Conservation (phyloP, 2,329 filamentous ascomycete genomes). For the Claviceps cyperi region DNA sequence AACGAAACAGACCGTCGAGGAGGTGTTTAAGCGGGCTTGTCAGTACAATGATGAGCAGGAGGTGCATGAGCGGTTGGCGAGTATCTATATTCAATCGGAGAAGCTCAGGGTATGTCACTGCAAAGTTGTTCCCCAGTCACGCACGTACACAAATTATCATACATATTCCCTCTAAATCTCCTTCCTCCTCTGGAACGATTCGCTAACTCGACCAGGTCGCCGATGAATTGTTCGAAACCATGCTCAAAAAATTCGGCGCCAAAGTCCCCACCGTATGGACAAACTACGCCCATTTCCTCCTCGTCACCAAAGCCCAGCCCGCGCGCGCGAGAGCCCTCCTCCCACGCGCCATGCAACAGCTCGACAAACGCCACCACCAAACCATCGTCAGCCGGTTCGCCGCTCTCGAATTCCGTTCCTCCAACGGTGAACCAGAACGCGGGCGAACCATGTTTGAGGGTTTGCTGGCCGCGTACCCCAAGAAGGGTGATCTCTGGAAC, state of each 20-base stretch:
- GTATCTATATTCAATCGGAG: conserved; percentile 86
- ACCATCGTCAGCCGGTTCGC: conserved; percentile 77
- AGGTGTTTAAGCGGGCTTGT: conserved; percentile 81
- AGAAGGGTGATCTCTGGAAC: conserved; percentile 86
- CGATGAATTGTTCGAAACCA: conserved; percentile 71
- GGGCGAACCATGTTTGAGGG: conserved; percentile 91
- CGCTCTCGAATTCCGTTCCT: conserved; percentile 76
- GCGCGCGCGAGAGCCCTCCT: conserved; percentile 68
- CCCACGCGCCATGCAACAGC: conserved; percentile 68
- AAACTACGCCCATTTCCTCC: conserved; percentile 90
- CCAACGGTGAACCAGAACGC: conserved; percentile 71
- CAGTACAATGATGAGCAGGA: conserved; percentile 88
- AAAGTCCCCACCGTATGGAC: conserved; percentile 70
- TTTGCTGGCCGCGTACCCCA: conserved; percentile 69
- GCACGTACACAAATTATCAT: not conserved
- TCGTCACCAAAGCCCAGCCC: conserved; percentile 54
- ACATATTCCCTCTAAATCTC: not conserved
- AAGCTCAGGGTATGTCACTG: conserved; percentile 56
- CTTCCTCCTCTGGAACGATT: not conserved
- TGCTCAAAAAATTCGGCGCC: conserved; percentile 80
- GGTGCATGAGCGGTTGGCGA: conserved; percentile 76
- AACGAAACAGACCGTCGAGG: conserved; percentile 65
- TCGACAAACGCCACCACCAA: conserved; percentile 49
- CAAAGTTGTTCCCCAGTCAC: conserved; percentile 12
- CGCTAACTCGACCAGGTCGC: conserved; percentile 48